A percentile compares a stretch with the other conserved stretches of the same genome.
These are phyloP conservation scores for Smallanthus sonchifolius DNA, from an alignment of 129 eudicot genomes.

Conservation along the genomic window DNA sequence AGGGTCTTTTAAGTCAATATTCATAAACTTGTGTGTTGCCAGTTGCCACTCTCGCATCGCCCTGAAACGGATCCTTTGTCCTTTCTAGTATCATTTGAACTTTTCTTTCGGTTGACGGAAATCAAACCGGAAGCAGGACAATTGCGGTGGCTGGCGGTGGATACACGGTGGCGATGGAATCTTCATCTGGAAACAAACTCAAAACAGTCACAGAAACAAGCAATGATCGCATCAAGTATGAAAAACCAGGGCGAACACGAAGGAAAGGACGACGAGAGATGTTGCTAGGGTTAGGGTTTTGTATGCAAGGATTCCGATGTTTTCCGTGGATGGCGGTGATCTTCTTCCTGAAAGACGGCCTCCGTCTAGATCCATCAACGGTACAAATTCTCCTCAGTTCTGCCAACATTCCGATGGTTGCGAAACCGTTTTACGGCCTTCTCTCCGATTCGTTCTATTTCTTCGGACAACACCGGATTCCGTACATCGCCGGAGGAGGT, in stretches of 20 bases:
- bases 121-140: background rate
- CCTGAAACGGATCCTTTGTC: background rate
- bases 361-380: slow-evolving; percentile 65
- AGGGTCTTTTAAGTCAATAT: background rate
- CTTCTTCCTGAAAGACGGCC: slow-evolving; percentile 75
- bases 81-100: background rate
- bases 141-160: background rate
- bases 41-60: background rate
- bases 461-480: slow-evolving; percentile 78
- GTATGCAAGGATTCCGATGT: slow-evolving; percentile 86
- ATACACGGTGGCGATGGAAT: slow-evolving; percentile 6
- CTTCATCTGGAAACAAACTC: slow-evolving; percentile 4
- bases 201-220: slow-evolving; percentile 12
- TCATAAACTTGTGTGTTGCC: background rate
- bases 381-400: slow-evolving; percentile 81
- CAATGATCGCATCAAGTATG: slow-evolving; percentile 2
- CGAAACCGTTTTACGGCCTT: slow-evolving; percentile 80
- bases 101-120: background rate
- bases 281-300: slow-evolving; percentile 70
- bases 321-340: slow-evolving; percentile 82
- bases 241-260: background rate
- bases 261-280: slow-evolving; percentile 21
- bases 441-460: slow-evolving; percentile 74
- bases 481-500: slow-evolving; percentile 93
- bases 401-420: slow-evolving; percentile 92